Evolutionary conservation across 108 stramenopile genomes (phyloP), one percentile per base, ranked within the genome.

Genomic region (Pseudonitzschia multiseries): DNA sequence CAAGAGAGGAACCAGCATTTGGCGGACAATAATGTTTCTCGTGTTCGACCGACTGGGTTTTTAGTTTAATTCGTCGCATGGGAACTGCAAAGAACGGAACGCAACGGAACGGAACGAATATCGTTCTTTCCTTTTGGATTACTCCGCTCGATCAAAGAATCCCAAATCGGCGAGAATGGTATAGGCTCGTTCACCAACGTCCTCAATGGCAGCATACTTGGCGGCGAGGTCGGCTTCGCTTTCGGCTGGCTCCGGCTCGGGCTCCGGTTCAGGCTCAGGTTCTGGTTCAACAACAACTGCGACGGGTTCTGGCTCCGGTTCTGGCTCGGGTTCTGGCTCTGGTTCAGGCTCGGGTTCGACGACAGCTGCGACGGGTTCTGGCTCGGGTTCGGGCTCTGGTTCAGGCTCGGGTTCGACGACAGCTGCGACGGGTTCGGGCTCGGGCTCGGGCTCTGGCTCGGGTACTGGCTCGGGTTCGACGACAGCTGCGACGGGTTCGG

Each of bases 151-250:
- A 20, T 62, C 33, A 20, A 62, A 62, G 73, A 86, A 72, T 24
- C 77, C 82, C 70, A 88, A 68, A 80, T 88, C 87, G 2, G 74
- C 61, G 33, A 88, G 65, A 66, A 88, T 84, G 18, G 52, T 41
- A 70, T 68, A 87, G 9, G 82, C 84, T 42, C 84, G 67, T 31
- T 84, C 82, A 46, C 74, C 77, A 29, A 84, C 20, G 44, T 75
- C 77, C 3, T 69, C 80, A 51, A 88, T 85, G n/a, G 74, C 26
- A 41, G 65, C 79, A 73, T 88, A 88, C 65, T 82, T 87, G 52
- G 71, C 79, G 8, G 78, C 78, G 18, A 61, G 51, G 29, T 81
- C 80, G 69, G 82, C 79, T 65, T 80, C 74, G 4, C n/a, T 31
- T 3, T 28, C 57, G n/a, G 57, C 13, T 14, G 57, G 15, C 2